Percentiles rank a stretch among this genome's conserved stretches.
These are phyloP conservation scores for Ceratocystis huliohia DNA, from an alignment of 2,329 filamentous ascomycete species.

Conservation along the genomic window DNA sequence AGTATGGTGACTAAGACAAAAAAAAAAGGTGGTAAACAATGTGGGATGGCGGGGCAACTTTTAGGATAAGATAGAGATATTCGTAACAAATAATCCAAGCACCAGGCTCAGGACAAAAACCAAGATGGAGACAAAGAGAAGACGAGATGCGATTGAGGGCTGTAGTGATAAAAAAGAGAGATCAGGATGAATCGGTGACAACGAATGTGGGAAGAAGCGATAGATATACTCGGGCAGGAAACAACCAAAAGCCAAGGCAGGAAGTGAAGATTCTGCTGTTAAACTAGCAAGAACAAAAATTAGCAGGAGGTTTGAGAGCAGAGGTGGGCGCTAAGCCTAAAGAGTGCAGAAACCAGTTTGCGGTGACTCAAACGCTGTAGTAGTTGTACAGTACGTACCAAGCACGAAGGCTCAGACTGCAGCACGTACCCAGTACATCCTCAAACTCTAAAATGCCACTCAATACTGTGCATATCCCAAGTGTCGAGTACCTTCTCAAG, in stretches of 20 bases:
- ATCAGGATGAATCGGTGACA: too few species aligned
- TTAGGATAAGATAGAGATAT: conserved; percentile 16
- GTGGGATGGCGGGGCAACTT: conserved; percentile 18
- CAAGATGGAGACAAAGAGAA: not conserved
- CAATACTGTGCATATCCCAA: not conserved
- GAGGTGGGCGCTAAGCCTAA: not conserved
- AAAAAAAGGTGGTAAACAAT: conserved; percentile 19
- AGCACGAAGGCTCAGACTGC: not conserved
- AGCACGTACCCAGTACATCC: conserved; percentile 1
- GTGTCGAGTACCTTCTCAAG: not conserved
- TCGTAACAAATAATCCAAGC: conserved; percentile 1
- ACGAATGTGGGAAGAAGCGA: not conserved
- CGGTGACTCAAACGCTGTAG: conserved; percentile 1
- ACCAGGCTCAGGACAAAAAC: not conserved
- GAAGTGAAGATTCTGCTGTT: not conserved
- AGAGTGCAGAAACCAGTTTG: not conserved
- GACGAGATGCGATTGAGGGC: not conserved
- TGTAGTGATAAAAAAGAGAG: not conserved
- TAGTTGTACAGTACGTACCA: not conserved
- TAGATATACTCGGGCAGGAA: not conserved
- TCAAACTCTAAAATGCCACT: not conserved
- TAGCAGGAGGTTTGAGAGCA: not conserved
- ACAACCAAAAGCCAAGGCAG: not conserved
- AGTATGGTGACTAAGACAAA: conserved; percentile 13
- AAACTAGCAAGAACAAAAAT: not conserved